Evolutionary conservation across 192 early-diverging fungal genomes (phyloP).

Genomic region (Umbelopsis sp.): DNA sequence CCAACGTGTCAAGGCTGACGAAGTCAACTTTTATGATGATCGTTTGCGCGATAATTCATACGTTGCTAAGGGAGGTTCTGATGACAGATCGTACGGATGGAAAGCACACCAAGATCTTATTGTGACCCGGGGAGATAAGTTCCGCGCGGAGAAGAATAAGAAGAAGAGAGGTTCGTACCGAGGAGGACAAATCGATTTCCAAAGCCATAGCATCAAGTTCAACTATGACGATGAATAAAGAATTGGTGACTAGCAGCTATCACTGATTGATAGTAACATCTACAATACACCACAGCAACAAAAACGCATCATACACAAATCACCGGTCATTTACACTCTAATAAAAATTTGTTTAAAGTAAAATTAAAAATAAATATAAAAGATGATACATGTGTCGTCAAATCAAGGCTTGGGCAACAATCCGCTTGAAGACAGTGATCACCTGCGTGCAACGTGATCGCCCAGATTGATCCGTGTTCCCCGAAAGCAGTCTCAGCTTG

Average conservation of each 20-base stretch:
- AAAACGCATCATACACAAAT: no score
- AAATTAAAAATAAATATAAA: no score
- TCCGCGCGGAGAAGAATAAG: conserved; percentile 96
- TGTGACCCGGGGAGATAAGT: conserved; percentile 86
- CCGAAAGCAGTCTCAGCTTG: conserved; percentile 16
- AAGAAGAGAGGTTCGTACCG: conserved; percentile 96
- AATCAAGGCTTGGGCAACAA: no score
- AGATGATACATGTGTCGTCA: no score
- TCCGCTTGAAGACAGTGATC: no score
- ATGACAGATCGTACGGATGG: conserved; percentile 78
- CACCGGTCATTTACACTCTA: no score
- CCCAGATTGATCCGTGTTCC: conserved; percentile 3
- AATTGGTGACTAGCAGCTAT: neutral
- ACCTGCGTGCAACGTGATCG: no score
- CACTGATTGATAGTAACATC: neutral
- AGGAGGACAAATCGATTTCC: conserved; percentile 86
- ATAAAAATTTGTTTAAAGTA: no score
- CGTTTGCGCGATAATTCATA: conserved; percentile 87
- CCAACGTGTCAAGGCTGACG: conserved; percentile 79
- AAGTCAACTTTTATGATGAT: conserved; percentile 80
- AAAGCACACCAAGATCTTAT: conserved; percentile 94
- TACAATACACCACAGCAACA: neutral
- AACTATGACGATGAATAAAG: conserved; percentile 28
- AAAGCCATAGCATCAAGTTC: conserved; percentile 92
- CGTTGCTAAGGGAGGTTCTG: conserved; percentile 65